Percentiles rank a stretch among this genome's conserved stretches.
phyloP scores from a whole-genome alignment of 2,329 filamentous ascomycete species.

The Xylariaceae sp. region DNA sequence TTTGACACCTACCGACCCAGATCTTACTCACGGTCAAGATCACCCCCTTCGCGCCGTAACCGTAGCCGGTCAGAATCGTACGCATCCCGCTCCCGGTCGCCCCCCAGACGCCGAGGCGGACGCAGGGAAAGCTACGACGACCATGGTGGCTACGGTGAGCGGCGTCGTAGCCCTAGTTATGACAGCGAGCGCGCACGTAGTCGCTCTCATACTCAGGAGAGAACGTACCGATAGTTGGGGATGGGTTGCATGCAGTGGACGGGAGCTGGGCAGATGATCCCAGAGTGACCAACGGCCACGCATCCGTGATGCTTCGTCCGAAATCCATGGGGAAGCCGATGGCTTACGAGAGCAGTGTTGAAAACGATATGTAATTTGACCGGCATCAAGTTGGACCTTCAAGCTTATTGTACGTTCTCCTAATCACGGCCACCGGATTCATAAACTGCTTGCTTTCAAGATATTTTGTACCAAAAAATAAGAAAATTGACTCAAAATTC shows the following conservation, averaged over 20 bases:
- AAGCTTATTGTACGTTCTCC: constrained; percentile 13
- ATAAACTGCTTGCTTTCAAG: constrained; percentile 1
- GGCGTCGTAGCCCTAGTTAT: constrained; percentile 44
- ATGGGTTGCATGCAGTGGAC: not conserved
- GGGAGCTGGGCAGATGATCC: not conserved
- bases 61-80: constrained; percentile 30
- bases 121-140: constrained; percentile 32
- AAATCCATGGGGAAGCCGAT: constrained; percentile 1
- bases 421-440: constrained; percentile 5
- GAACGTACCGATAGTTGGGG: constrained; percentile 31
- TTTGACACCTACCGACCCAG: constrained; percentile 58
- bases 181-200: constrained; percentile 40
- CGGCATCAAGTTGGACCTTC: not conserved
- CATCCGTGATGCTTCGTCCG: constrained; percentile 9
- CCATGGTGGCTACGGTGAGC: constrained; percentile 32
- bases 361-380: not conserved
- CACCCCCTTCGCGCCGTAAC: constrained; percentile 30
- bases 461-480: constrained; percentile 3
- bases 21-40: constrained; percentile 44
- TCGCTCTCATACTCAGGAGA: constrained; percentile 37
- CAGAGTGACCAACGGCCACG: not conserved
- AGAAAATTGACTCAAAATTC: constrained; percentile 10
- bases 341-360: not conserved
- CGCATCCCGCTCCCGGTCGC: constrained; percentile 33
- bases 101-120: constrained; percentile 30